Conservation (phyloP, 2,329 filamentous ascomycete species). For the Ophiostoma ips region DNA sequence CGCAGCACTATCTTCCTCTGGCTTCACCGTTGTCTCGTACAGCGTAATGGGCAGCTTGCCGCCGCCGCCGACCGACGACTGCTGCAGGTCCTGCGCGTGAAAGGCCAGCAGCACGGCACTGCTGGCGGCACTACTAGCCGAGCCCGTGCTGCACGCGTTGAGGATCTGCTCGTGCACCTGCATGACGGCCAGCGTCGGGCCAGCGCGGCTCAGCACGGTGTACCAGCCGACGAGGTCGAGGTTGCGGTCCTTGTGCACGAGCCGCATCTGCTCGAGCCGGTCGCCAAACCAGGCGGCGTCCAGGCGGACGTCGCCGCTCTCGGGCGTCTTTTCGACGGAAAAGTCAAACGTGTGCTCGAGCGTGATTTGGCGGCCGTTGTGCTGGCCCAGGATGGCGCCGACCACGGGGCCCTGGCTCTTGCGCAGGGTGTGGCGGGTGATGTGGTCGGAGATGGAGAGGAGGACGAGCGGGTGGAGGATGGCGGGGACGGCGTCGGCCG, state of each 20-base stretch:
- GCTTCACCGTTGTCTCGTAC: conserved; percentile 73
- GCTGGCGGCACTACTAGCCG: conserved; percentile 52
- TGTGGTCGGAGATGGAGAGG: conserved; percentile 92
- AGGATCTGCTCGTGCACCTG: conserved; percentile 69
- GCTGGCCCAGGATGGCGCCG: conserved; percentile 80
- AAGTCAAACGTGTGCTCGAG: conserved; percentile 90
- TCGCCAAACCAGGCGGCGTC: conserved; percentile 60
- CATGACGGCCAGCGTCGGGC: conserved; percentile 55
- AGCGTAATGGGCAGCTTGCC: conserved; percentile 81
- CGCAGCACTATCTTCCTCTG: conserved; percentile 34
- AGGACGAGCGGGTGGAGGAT: conserved; percentile 88
- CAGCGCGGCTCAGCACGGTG: conserved; percentile 57
- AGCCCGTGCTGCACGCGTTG: conserved; percentile 63
- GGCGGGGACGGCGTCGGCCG: conserved; percentile 62
- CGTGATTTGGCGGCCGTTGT: conserved; percentile 79
- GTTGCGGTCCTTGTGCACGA: conserved; percentile 70
- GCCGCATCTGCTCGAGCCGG: conserved; percentile 63
- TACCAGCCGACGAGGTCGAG: conserved; percentile 91
- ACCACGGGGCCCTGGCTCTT: conserved; percentile 62
- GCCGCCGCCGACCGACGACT: conserved; percentile 52
- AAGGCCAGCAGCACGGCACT: conserved; percentile 76
- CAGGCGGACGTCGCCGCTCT: conserved; percentile 46
- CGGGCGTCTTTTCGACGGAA: conserved; percentile 32
- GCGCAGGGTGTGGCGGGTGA: conserved; percentile 77
- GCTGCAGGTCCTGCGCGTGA: conserved; percentile 49